phyloP scores from a whole-genome alignment of 169 alveolate genomes.

The Eimeria necatrix region DNA sequence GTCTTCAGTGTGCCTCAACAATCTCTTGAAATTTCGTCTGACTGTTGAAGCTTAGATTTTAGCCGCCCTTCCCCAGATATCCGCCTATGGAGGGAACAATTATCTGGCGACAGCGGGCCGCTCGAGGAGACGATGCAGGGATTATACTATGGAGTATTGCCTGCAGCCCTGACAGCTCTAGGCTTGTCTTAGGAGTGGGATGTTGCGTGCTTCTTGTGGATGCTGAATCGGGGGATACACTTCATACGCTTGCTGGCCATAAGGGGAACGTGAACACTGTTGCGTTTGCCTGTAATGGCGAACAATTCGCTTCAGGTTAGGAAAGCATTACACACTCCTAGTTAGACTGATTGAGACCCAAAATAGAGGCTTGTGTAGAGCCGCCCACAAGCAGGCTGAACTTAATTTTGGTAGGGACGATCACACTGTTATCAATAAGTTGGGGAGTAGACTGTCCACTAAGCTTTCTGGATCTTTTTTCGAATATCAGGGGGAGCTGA shows the following conservation, averaged over 20 bases:
- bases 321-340: conserved; percentile 48
- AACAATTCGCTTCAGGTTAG: conserved; percentile 93
- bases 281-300: conserved; percentile 92
- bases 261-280: conserved; percentile 90
- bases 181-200: conserved; percentile 83
- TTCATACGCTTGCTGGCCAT: conserved; percentile 84
- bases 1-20: too few relatives aligned
- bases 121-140: conserved; percentile 78
- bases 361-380: background rate
- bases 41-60: too few relatives aligned
- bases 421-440: too few relatives aligned
- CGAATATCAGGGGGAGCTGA: conserved; percentile 86
- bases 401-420: too few relatives aligned
- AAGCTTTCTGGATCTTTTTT: too few relatives aligned
- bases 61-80: too few relatives aligned
- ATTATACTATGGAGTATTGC: conserved; percentile 84
- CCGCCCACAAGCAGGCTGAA: too few relatives aligned
- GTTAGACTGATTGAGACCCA: background rate
- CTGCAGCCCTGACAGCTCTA: conserved; percentile 85
- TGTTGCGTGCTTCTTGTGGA: conserved; percentile 84
- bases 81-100: conserved; percentile 38
- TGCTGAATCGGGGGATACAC: conserved; percentile 80
- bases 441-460: too few relatives aligned
- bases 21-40: too few relatives aligned
- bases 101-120: conserved; percentile 79